phyloP scores from a whole-genome alignment of 2,329 filamentous ascomycete genomes.

The Hirsutella thompsonii region DNA sequence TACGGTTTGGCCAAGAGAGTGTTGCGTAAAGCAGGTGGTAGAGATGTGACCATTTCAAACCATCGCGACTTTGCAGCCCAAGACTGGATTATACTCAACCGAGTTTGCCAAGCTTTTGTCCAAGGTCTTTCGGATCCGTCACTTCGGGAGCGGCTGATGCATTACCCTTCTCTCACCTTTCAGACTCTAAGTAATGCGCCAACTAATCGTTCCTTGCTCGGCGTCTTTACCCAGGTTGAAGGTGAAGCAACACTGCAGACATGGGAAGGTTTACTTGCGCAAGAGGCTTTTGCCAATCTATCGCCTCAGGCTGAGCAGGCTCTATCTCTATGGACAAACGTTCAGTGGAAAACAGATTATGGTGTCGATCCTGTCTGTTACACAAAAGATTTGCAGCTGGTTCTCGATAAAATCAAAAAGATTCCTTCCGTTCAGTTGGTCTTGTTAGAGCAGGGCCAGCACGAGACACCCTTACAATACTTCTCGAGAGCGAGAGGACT shows the following conservation, averaged over 20 bases:
- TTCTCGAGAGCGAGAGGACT: constrained; percentile 24
- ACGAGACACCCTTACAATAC: constrained; percentile 40
- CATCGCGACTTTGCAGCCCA: constrained; percentile 24
- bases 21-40: constrained; percentile 33
- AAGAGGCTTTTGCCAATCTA: constrained; percentile 7
- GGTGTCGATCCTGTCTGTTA: constrained; percentile 34
- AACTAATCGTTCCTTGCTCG: constrained; percentile 35
- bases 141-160: constrained; percentile 30
- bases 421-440: constrained; percentile 40
- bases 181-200: constrained; percentile 11
- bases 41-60: constrained; percentile 37
- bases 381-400: constrained; percentile 37
- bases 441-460: constrained; percentile 37
- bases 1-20: constrained; percentile 35
- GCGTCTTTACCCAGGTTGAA: constrained; percentile 40
- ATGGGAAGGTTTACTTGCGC: constrained; percentile 14
- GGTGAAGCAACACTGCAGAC: constrained; percentile 39
- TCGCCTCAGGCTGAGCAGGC: constrained; percentile 17
- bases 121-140: constrained; percentile 34
- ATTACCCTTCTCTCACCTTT: constrained; percentile 33
- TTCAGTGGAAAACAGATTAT: constrained; percentile 26
- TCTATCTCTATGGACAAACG: constrained; percentile 31
- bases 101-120: constrained; percentile 40
- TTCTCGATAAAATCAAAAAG: constrained; percentile 34
- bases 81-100: constrained; percentile 36